phyloP scores from a whole-genome alignment of 306 rosid species.

The Biancaea sappan region DNA sequence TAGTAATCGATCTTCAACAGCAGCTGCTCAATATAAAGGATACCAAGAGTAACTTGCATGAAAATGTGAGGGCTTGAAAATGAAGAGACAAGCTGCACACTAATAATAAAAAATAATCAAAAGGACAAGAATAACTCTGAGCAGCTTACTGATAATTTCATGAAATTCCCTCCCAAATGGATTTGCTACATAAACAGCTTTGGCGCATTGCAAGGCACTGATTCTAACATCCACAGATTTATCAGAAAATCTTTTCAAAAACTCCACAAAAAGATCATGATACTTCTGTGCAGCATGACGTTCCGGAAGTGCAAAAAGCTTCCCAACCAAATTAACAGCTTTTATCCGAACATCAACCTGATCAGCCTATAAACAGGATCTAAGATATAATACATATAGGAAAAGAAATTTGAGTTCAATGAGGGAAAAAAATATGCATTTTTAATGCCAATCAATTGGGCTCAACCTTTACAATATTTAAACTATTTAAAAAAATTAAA shows the following conservation, averaged over 20 bases:
- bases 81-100: constrained; percentile 18
- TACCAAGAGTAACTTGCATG: constrained; percentile 32
- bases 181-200: constrained; percentile 58
- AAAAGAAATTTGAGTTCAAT: constrained; percentile 12
- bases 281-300: constrained; percentile 62
- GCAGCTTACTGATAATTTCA: constrained; percentile 74
- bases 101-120: constrained; percentile 5
- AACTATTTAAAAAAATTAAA: constrained; percentile 4
- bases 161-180: constrained; percentile 59
- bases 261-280: constrained; percentile 72
- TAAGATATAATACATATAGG: constrained; percentile 29
- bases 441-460: constrained; percentile 14
- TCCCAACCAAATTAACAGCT: constrained; percentile 88
- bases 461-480: constrained; percentile 12
- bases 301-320: constrained; percentile 71
- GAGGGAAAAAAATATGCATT: background rate
- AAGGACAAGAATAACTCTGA: constrained; percentile 20
- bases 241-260: constrained; percentile 85
- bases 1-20: constrained; percentile 69
- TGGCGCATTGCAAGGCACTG: constrained; percentile 79
- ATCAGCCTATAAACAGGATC: constrained; percentile 64
- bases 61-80: constrained; percentile 29
- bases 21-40: constrained; percentile 58
- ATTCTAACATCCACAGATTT: constrained; percentile 87
- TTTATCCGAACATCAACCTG: constrained; percentile 92